Base-by-base conservation (phyloP, 75 land plant species). In the Adiantum capillusveneris region DNA sequence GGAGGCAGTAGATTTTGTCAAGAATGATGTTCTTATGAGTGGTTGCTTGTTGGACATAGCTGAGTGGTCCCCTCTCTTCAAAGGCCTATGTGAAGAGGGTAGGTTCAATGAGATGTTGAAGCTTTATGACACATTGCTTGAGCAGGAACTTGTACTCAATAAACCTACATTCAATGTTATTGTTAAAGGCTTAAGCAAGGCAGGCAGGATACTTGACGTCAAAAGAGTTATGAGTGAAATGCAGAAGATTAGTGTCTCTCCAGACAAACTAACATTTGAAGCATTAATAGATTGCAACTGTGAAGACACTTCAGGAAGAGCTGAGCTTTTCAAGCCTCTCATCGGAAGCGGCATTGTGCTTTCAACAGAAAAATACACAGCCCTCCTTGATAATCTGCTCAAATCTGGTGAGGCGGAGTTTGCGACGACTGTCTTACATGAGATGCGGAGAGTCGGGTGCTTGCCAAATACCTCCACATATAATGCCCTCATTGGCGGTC, bases 361-460 rank as follows among this genome's bases (percentile, higher is more conserved):
- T 44, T 22, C 17, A 20, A 20, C 22, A 3, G 25, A 25, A 21
- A 26, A 24, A 19, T 84, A 84, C 62, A 78, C 82, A 58, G 67
- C 78, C 31, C 63, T 81, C 13, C 49, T 62, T 61, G 84, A 76
- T 74, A 84, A 85, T 24, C 72, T 88, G 1, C 80, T 86, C 55
- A 80, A 80, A 60, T 36, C 49, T 18, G 84, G 90, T 19, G 84
- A 86, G 46, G 42, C 84, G 13, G 80, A 72, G 34, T 56, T 75
- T 21, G 96, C 83, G 30, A 80, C 72, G 62, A 76, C 73, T 60
- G 75, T 86, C 43, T 71, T 86, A 51, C 71, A 80, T 64, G 86
- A 80, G 60, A 78, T 80, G 66, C 5, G 14, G 50, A 46, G 50
- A 46, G 17, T 6, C 17, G 22, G 50, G 14, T 46, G 50, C 14